Percentiles rank a stretch among this genome's conserved stretches.
phyloP scores from a whole-genome alignment of 2,329 filamentous ascomycete species.

The Calonectria pseudoturangicola region DNA sequence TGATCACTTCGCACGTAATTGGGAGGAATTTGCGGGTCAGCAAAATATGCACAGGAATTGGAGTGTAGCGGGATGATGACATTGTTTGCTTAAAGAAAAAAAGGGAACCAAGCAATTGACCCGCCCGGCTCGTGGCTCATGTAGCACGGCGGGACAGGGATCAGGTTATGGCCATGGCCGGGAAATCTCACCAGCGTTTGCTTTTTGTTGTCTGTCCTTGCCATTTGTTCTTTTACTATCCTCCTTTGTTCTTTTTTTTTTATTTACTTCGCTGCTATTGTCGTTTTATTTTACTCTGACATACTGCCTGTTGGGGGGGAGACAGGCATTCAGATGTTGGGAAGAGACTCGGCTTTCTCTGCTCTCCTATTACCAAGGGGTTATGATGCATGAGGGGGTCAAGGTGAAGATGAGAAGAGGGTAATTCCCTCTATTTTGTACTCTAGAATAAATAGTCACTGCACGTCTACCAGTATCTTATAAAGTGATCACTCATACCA shows the following conservation, averaged over 20 bases:
- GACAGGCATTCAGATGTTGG: conserved; percentile 34
- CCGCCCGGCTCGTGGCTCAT: conserved; percentile 25
- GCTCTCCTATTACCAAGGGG: conserved; percentile 14
- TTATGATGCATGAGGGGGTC: conserved; percentile 35
- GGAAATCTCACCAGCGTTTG: conserved; percentile 48
- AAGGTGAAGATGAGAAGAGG: conserved; percentile 34
- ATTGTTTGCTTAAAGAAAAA: conserved; percentile 33
- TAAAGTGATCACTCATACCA: conserved; percentile 8
- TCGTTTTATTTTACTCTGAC: conserved; percentile 43
- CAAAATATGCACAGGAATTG: conserved; percentile 14
- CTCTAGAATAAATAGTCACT: conserved; percentile 52
- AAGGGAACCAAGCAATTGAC: conserved; percentile 34
- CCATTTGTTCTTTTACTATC: conserved; percentile 40
- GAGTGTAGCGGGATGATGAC: conserved; percentile 36
- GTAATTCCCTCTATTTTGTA: conserved; percentile 48
- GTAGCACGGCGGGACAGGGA: conserved; percentile 23
- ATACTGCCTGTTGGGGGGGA: conserved; percentile 29
- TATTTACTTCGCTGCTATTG: conserved; percentile 43
- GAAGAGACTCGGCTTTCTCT: conserved; percentile 36
- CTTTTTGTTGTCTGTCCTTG: conserved; percentile 42
- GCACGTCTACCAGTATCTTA: conserved; percentile 37
- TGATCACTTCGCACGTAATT: background rate
- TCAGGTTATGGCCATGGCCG: conserved; percentile 41
- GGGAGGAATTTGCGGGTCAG: background rate
- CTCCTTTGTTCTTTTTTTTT: conserved; percentile 33